A percentile compares a stretch with the other conserved stretches of the same genome.
These are phyloP conservation scores for Fusarium concolor DNA, from an alignment of 2,329 filamentous ascomycete species.

Conservation along the genomic window DNA sequence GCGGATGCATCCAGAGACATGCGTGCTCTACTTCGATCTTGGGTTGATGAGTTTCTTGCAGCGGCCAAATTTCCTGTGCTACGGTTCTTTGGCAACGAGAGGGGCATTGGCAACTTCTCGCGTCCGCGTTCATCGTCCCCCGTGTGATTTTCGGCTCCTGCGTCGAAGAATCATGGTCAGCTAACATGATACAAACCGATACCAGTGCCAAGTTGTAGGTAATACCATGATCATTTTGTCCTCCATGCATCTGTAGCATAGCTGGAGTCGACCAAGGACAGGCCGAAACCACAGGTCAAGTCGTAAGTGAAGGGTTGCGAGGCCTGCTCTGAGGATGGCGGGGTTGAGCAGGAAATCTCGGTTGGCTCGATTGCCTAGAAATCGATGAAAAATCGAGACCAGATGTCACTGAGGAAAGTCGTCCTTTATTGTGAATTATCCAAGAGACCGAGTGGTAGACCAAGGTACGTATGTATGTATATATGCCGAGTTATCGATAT, in stretches of 20 bases:
- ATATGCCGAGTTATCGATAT: slow-evolving; percentile 32
- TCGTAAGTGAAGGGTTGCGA: slow-evolving; percentile 33
- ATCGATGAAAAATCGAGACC: slow-evolving; percentile 22
- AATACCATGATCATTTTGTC: slow-evolving; percentile 56
- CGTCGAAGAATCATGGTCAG: slow-evolving; percentile 38
- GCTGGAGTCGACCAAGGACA: slow-evolving; percentile 49
- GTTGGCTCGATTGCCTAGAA: slow-evolving; percentile 35
- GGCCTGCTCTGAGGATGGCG: slow-evolving; percentile 39
- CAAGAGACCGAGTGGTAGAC: not conserved
- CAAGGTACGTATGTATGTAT: not conserved
- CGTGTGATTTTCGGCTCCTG: slow-evolving; percentile 50
- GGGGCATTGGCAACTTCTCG: slow-evolving; percentile 58
- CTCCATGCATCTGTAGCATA: slow-evolving; percentile 59
- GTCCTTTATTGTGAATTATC: slow-evolving; percentile 19
- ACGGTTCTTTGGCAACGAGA: slow-evolving; percentile 71
- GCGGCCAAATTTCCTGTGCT: slow-evolving; percentile 72
- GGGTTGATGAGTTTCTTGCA: slow-evolving; percentile 54
- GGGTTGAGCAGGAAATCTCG: slow-evolving; percentile 46
- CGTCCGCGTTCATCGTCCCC: slow-evolving; percentile 56
- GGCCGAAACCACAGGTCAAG: slow-evolving; percentile 36
- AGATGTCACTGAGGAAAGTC: slow-evolving; percentile 19
- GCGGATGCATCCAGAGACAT: slow-evolving; percentile 83
- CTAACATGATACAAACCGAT: slow-evolving; percentile 25
- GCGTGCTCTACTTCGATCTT: slow-evolving; percentile 72
- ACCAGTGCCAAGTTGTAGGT: slow-evolving; percentile 17